phyloP scores from a whole-genome alignment of 306 rosid species.

The Prinsepia uniflora region DNA sequence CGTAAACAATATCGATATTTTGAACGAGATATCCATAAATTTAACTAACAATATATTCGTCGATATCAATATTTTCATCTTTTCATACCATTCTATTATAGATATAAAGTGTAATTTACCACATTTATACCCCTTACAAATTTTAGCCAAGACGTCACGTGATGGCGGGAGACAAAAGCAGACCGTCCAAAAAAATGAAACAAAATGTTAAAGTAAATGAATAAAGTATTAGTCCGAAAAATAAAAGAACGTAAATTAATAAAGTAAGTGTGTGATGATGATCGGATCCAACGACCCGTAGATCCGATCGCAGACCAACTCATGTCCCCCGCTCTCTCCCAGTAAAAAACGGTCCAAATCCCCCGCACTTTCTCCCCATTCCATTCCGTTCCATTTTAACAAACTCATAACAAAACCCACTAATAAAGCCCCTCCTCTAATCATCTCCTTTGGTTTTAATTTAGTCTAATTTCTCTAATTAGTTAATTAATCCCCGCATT shows the following conservation, averaged over 20 bases:
- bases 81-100: too few relatives aligned
- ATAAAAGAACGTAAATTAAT: too few relatives aligned
- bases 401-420: background rate
- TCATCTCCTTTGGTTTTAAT: background rate
- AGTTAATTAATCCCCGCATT: background rate
- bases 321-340: background rate
- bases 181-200: too few relatives aligned
- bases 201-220: background rate
- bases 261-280: background rate
- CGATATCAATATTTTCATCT: too few relatives aligned
- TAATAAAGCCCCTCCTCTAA: background rate
- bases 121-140: too few relatives aligned
- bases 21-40: too few relatives aligned
- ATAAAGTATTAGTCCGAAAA: too few relatives aligned
- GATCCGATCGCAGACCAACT: background rate
- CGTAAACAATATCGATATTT: too few relatives aligned
- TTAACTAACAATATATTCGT: too few relatives aligned
- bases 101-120: too few relatives aligned
- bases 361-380: background rate
- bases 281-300: background rate
- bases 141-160: too few relatives aligned
- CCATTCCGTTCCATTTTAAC: background rate
- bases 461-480: background rate
- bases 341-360: background rate
- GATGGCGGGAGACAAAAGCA: too few relatives aligned